phyloP scores from a whole-genome alignment of 1,284 basidiomycete species.

The Inonotus hispidus region DNA sequence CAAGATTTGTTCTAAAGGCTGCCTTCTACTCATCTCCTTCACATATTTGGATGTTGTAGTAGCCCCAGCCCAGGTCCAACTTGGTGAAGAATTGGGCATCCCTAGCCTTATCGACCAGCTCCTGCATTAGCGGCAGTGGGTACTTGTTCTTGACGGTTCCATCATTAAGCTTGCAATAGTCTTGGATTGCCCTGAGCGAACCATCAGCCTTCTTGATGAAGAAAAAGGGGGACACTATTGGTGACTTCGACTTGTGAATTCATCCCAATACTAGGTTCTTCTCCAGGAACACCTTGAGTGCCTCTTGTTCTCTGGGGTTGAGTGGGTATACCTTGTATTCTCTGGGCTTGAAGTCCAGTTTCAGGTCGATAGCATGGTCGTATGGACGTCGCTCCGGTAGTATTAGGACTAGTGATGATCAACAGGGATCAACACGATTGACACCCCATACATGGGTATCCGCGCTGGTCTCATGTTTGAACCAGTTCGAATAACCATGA shows the following conservation, averaged over 20 bases:
- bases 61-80: no score
- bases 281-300: neutral
- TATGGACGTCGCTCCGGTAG: no score
- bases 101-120: slow-evolving; percentile 33
- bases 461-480: no score
- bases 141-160: slow-evolving; percentile 34
- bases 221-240: neutral
- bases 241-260: neutral
- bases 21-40: no score
- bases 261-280: neutral
- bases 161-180: slow-evolving; percentile 35
- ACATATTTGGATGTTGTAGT: no score
- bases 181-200: slow-evolving; percentile 22
- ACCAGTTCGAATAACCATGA: no score
- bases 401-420: no score
- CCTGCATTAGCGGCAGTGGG: slow-evolving; percentile 33
- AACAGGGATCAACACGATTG: no score
- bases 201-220: neutral
- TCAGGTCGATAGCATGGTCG: no score
- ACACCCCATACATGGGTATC: no score
- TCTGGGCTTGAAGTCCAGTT: neutral
- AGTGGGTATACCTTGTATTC: neutral
- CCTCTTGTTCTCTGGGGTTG: neutral
- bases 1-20: no score
- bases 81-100: no score